phyloP scores from a whole-genome alignment of 345 rosid species.

The Citropsis articulata region DNA sequence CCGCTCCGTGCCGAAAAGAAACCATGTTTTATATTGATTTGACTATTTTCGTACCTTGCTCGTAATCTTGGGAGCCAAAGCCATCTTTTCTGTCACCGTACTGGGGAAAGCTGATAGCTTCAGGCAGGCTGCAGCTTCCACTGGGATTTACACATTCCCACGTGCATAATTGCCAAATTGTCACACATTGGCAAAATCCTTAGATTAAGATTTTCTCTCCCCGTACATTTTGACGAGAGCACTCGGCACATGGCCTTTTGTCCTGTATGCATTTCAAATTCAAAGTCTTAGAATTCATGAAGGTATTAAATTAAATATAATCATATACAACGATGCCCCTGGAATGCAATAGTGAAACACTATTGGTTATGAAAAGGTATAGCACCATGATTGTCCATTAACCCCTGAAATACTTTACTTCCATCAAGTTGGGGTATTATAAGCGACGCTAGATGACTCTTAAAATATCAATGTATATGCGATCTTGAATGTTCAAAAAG shows the following conservation, averaged over 20 bases:
- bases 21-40: neutral
- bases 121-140: neutral
- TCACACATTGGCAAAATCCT: neutral
- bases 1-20: neutral
- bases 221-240: neutral
- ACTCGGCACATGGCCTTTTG: neutral
- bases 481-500: no score
- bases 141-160: slow-evolving; percentile 1
- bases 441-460: neutral
- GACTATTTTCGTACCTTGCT: neutral
- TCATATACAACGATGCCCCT: neutral
- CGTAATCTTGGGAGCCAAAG: neutral
- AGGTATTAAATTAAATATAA: no score
- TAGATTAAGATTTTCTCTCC: neutral
- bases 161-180: neutral
- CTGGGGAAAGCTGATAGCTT: neutral
- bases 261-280: neutral
- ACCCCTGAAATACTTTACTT: neutral
- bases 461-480: no score
- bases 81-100: neutral
- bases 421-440: neutral
- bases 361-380: neutral
- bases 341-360: neutral
- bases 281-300: neutral
- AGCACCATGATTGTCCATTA: neutral